Conservation (phyloP, 257 asterid genomes). For the Primulina tabacum region DNA sequence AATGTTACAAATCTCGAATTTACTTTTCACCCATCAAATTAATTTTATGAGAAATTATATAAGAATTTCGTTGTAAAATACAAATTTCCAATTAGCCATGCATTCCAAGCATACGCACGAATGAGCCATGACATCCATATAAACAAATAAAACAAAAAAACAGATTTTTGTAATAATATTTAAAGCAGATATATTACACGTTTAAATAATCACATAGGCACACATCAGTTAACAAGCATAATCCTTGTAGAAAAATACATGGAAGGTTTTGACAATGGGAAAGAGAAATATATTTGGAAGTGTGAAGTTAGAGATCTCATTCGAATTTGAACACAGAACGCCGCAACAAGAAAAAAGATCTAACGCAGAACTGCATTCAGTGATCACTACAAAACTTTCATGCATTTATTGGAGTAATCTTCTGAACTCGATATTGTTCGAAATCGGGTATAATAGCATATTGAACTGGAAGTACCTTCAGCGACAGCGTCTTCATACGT, state of each 20-base stretch:
- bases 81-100: no score
- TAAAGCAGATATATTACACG: background rate
- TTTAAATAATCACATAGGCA: no score
- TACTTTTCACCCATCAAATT: no score
- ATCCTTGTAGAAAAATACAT: constrained; percentile 7
- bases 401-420: constrained; percentile 39
- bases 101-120: no score
- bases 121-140: background rate
- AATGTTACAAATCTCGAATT: no score
- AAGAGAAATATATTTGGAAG: constrained; percentile 6
- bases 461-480: constrained; percentile 7
- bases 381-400: constrained; percentile 39
- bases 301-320: constrained; percentile 14
- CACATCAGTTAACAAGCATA: constrained; percentile 19
- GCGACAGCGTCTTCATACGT: constrained; percentile 44
- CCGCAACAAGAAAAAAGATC: constrained; percentile 8
- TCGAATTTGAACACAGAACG: constrained; percentile 23
- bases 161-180: no score
- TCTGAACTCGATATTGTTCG: constrained; percentile 8
- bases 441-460: constrained; percentile 21
- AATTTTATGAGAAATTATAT: no score
- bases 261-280: constrained; percentile 1
- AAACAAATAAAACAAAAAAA: background rate
- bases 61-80: no score
- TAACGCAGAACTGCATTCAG: constrained; percentile 21